These are phyloP conservation scores for Trametopsis cervina DNA, from an alignment of 768 basidiomycete species.

Conservation along the genomic window DNA sequence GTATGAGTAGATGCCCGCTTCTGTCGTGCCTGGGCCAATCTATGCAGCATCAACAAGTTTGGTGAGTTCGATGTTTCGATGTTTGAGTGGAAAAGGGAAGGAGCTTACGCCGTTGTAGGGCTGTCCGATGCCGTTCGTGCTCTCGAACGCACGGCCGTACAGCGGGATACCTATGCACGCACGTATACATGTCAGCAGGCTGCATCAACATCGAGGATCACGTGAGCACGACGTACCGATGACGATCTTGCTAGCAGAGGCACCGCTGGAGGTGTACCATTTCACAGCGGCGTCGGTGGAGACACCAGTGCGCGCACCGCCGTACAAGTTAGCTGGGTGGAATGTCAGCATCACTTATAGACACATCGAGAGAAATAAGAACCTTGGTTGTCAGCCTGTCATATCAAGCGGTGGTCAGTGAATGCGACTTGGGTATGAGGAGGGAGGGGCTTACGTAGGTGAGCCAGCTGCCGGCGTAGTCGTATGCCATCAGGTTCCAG, in stretches of 20 bases:
- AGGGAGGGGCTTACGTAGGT: constrained; percentile 35
- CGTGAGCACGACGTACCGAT: constrained; percentile 42
- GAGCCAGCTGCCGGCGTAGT: constrained; percentile 77
- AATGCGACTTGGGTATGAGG: too few relatives aligned
- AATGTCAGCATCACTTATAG: background rate
- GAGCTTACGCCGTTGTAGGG: constrained; percentile 57
- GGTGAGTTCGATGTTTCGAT: too few relatives aligned
- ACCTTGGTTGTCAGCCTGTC: constrained; percentile 40
- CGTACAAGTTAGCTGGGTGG: constrained; percentile 54
- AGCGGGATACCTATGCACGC: constrained; percentile 54
- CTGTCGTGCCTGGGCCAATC: constrained; percentile 67
- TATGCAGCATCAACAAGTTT: too few relatives aligned
- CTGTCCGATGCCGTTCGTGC: constrained; percentile 58
- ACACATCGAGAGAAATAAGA: too few relatives aligned
- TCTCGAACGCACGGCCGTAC: constrained; percentile 74
- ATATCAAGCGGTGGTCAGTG: constrained; percentile 1
- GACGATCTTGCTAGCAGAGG: constrained; percentile 56
- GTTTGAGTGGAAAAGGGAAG: too few relatives aligned
- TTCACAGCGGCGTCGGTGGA: constrained; percentile 63
- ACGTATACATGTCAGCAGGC: too few relatives aligned
- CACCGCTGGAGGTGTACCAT: constrained; percentile 54
- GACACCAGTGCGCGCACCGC: constrained; percentile 52
- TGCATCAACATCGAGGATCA: background rate
- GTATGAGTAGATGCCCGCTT: constrained; percentile 75
- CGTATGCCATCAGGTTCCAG: constrained; percentile 84